These are phyloP conservation scores for Fusarium pseudograminearum DNA, from an alignment of 2,329 filamentous ascomycete species.

Conservation along the genomic window DNA sequence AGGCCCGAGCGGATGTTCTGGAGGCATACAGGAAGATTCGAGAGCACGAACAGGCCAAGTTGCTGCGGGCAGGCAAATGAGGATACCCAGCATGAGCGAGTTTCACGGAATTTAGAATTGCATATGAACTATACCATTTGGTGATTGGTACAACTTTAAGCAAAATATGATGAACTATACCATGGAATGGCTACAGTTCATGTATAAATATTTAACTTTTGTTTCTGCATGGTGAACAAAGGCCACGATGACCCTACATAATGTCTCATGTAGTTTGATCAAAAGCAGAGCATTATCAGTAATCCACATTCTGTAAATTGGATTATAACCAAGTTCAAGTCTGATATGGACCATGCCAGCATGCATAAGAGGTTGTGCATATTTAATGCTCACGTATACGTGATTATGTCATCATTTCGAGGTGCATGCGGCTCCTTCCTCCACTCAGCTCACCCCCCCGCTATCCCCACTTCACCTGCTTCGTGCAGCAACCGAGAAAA, in stretches of 20 bases:
- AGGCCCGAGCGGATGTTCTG: constrained; percentile 52
- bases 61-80: constrained; percentile 31
- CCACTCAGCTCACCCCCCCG: constrained; percentile 24
- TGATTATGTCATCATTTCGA: constrained; percentile 42
- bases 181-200: not conserved
- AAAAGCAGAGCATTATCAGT: not conserved
- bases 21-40: constrained; percentile 56
- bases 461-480: constrained; percentile 41
- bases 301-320: not conserved
- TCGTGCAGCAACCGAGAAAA: constrained; percentile 36
- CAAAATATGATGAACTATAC: too few species aligned
- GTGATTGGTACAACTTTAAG: too few species aligned
- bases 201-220: not conserved
- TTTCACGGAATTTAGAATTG: constrained; percentile 2
- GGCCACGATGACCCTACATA: not conserved
- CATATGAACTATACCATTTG: not conserved
- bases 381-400: not conserved
- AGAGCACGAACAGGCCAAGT: constrained; percentile 55
- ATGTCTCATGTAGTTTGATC: not conserved
- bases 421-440: constrained; percentile 15
- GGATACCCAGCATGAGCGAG: constrained; percentile 12
- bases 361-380: not conserved
- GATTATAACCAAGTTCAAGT: not conserved
- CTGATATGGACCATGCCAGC: too few species aligned
- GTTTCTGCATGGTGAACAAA: not conserved